Percentiles rank a stretch among this genome's conserved stretches.
phyloP scores from a whole-genome alignment of 2,329 filamentous ascomycete genomes.

The Sarocladiaceae sp. region DNA sequence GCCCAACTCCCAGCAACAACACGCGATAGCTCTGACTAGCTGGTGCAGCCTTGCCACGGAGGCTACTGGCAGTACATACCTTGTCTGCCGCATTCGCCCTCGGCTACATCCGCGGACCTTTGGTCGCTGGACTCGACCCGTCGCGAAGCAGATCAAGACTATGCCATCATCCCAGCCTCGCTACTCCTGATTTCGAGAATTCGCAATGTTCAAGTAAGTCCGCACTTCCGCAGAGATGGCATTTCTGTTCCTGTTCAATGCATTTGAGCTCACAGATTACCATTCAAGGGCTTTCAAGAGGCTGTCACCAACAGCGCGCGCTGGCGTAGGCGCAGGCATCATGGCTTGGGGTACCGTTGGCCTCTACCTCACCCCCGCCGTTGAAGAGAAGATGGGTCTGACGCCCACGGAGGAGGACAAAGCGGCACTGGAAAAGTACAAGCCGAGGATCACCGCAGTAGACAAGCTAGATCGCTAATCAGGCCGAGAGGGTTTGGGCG shows the following conservation, averaged over 20 bases:
- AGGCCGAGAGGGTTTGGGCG: background rate
- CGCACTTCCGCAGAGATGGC: too few species aligned
- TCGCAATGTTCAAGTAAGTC: constrained; percentile 12
- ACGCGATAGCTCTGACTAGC: too few species aligned
- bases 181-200: too few species aligned
- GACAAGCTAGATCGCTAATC: constrained; percentile 29
- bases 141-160: too few species aligned
- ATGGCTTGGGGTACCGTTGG: constrained; percentile 71
- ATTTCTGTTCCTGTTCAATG: too few species aligned
- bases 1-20: too few species aligned
- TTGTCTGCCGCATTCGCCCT: too few species aligned
- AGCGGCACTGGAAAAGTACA: constrained; percentile 53
- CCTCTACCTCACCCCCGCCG: constrained; percentile 64
- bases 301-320: constrained; percentile 63
- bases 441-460: constrained; percentile 57
- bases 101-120: too few species aligned
- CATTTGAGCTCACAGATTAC: background rate
- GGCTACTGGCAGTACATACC: too few species aligned
- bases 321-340: constrained; percentile 65
- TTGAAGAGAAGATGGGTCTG: constrained; percentile 68
- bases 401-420: constrained; percentile 68
- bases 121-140: too few species aligned
- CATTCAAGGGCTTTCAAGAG: constrained; percentile 58
- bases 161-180: too few species aligned
- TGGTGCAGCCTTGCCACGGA: too few species aligned